phyloP scores from a whole-genome alignment of 768 basidiomycete genomes.

The Tylopilus vinaceipallidus region DNA sequence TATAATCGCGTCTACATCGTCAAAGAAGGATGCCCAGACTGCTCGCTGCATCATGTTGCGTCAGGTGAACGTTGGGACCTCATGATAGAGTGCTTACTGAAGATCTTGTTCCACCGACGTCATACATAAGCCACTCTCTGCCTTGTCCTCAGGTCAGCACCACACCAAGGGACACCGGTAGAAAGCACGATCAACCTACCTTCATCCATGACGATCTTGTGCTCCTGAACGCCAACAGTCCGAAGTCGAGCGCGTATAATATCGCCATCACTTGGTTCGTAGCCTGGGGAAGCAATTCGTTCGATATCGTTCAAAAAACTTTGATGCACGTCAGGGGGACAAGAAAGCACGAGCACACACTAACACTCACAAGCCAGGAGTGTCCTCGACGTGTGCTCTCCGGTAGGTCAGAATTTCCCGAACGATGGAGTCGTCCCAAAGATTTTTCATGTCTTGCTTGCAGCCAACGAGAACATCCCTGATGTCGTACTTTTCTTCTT shows the following conservation, averaged over 20 bases:
- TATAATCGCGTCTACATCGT: slow-evolving; percentile 81
- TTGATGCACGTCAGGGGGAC: slow-evolving; percentile 3
- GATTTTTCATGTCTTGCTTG: slow-evolving; percentile 60
- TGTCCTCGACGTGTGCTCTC: slow-evolving; percentile 61
- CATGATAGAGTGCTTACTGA: slow-evolving; percentile 39
- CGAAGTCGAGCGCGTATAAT: slow-evolving; percentile 76
- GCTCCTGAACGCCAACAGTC: slow-evolving; percentile 78
- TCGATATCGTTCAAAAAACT: slow-evolving; percentile 73
- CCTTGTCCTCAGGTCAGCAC: slow-evolving; percentile 53
- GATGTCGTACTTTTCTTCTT: slow-evolving; percentile 49
- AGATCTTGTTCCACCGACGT: slow-evolving; percentile 76
- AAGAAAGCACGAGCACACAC: slow-evolving; percentile 8
- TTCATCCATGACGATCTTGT: slow-evolving; percentile 61
- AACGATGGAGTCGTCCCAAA: slow-evolving; percentile 68
- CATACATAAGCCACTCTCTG: slow-evolving; percentile 77
- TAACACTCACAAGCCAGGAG: slow-evolving; percentile 67
- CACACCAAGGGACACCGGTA: too few relatives aligned
- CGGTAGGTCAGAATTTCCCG: slow-evolving; percentile 56
- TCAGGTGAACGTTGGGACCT: slow-evolving; percentile 3
- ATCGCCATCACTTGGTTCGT: slow-evolving; percentile 73
- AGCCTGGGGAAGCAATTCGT: slow-evolving; percentile 59
- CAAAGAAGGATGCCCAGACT: slow-evolving; percentile 81
- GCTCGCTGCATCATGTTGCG: slow-evolving; percentile 47
- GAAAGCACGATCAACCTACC: too few relatives aligned
- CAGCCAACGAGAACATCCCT: slow-evolving; percentile 58